Base-by-base conservation (phyloP, 2,329 filamentous ascomycete species). In the Cyanodermella asteris region DNA sequence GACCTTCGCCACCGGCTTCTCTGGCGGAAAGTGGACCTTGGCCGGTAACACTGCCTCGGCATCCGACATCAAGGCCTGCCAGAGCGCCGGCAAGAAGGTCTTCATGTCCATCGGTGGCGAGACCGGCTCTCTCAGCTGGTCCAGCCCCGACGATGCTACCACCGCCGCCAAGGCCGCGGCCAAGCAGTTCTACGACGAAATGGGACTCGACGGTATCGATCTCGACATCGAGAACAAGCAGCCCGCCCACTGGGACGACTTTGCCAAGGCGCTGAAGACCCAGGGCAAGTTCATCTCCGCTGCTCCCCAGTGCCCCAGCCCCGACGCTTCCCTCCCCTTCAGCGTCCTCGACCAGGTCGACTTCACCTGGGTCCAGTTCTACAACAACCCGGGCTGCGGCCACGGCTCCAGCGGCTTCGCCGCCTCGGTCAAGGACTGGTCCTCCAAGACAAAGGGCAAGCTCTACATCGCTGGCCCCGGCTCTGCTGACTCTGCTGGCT, bases 301-400 rank as follows among this genome's bases (percentile, higher is more conserved):
- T 3, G 46, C 49, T 8, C 49, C 49, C 3, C 47, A 53, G 31
- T 53, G 48, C 19, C 44, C 46, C 1, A 45, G 39, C 24, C 49
- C 48, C 3, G 47, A 51, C 28, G 37, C 38, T 2, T 41, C 34
- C 11, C 46, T 51, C 22, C 45, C 48, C 0, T 23, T 39, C 3
- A 31, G 36, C 8, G 28, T 43, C 8, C 29, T 44, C 14, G 36
- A 48, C 11, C 35, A 41, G 5, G 44, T 43, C 33, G 51, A 55
- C 26, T 44, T 44, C 4, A 37, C 55, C 16, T 51, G 40, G 25
- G 40, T 53, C 7, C 50, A 55, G 27, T 55, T 52, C 29, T 55
- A 55, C 38, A 54, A 55, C 34, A 54, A 55, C 36, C 42, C 40
- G 24, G 29, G 26, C 10, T 51, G 36, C 35, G 41, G 39, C 26